A percentile compares a stretch with the other conserved stretches of the same genome.
These are phyloP conservation scores for Globisporangium solare DNA, from an alignment of 352 stramenopile species.

Conservation along the genomic window DNA sequence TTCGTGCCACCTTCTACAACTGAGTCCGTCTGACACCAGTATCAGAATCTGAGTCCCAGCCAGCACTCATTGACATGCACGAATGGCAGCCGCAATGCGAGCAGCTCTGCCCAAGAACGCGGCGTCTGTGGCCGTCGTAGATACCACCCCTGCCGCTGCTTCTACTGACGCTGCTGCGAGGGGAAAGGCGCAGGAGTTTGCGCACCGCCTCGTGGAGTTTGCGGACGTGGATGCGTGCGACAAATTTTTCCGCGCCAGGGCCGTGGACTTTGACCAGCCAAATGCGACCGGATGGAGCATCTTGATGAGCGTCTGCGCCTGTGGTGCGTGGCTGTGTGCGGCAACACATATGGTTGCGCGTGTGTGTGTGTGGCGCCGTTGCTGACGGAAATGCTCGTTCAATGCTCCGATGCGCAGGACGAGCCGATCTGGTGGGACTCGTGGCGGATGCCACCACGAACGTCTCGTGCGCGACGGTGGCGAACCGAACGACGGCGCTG, in stretches of 20 bases:
- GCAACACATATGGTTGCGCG: not conserved
- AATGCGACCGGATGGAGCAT: slow-evolving; percentile 71
- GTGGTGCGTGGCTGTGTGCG: slow-evolving; percentile 26
- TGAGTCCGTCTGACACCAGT: not conserved
- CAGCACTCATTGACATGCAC: slow-evolving; percentile 2
- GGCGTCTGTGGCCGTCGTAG: not conserved
- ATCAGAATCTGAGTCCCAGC: not conserved
- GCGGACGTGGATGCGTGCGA: slow-evolving; percentile 44
- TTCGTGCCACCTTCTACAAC: not conserved
- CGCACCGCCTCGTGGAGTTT: slow-evolving; percentile 75
- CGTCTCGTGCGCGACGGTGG: slow-evolving; percentile 43
- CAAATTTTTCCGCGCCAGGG: slow-evolving; percentile 57
- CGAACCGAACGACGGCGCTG: slow-evolving; percentile 71
- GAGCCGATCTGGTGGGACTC: slow-evolving; percentile 55
- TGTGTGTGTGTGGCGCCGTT: too few species aligned
- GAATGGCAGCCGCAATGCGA: not conserved
- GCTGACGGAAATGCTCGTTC: not conserved
- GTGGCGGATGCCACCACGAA: slow-evolving; percentile 56
- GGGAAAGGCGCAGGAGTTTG: slow-evolving; percentile 55
- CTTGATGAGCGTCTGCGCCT: slow-evolving; percentile 77
- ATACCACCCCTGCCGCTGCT: not conserved
- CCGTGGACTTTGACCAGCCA: slow-evolving; percentile 51
- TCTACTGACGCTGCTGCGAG: too few species aligned
- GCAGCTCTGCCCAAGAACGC: not conserved
- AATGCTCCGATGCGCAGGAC: slow-evolving; percentile 25